These are phyloP conservation scores for Eremochloa ophiuroides DNA, from an alignment of 176 grass and related monocot species.

Conservation along the genomic window DNA sequence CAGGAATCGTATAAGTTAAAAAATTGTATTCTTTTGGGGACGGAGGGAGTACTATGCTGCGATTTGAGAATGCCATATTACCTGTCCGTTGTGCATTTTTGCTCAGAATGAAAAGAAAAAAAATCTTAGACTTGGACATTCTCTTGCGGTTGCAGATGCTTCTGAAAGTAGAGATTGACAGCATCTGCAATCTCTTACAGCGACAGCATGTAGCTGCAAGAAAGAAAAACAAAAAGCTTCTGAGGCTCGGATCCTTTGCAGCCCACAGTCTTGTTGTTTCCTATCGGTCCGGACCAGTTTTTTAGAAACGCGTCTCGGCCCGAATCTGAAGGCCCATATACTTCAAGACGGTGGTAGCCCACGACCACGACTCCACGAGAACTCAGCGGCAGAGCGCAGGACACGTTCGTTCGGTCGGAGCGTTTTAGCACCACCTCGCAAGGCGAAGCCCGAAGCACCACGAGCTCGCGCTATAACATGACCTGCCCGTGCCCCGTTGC, in stretches of 20 bases:
- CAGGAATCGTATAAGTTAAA: no score
- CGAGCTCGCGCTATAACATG: accelerated
- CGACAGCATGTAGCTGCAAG: background rate
- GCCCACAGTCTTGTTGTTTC: no score
- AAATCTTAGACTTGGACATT: no score
- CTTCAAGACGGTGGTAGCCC: background rate
- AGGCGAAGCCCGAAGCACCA: background rate
- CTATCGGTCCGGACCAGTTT: no score
- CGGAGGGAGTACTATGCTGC: no score
- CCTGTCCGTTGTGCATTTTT: background rate
- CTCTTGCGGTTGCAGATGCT: background rate
- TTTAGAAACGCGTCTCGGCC: no score
- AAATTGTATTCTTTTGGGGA: no score
- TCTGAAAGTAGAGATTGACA: background rate
- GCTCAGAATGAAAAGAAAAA: background rate
- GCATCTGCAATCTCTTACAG: background rate
- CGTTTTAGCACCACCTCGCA: background rate
- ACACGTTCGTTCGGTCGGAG: background rate
- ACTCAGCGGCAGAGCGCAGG: background rate
- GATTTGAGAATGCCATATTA: background rate
- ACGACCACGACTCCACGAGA: no score
- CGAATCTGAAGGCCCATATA: background rate
- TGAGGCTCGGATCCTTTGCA: background rate
- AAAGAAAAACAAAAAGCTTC: no score
- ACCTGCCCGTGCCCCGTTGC: accelerated